phyloP scores from a whole-genome alignment of 225 moss, liverwort and hornwort species.

The Pseudisothecium myosuroides region DNA sequence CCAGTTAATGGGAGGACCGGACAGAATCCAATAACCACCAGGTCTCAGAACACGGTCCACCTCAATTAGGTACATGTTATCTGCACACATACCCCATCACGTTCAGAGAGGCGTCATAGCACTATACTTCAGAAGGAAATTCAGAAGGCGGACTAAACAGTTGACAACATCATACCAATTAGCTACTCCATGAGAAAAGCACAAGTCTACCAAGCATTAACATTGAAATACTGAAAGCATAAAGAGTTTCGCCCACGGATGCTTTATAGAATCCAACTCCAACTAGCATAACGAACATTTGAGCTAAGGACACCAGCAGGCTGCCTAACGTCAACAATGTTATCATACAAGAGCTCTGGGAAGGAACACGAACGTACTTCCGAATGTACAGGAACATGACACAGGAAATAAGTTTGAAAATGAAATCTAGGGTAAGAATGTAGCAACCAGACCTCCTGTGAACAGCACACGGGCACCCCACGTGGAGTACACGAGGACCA shows the following conservation, averaged over 20 bases:
- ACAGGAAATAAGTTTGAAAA: background rate
- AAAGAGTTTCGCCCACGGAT: background rate
- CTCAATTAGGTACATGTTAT: slow-evolving; percentile 63
- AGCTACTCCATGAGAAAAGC: background rate
- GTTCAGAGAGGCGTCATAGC: background rate
- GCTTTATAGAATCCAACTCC: background rate
- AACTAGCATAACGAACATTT: background rate
- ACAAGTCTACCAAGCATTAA: background rate
- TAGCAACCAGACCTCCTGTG: background rate
- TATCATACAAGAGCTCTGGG: background rate
- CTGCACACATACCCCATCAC: slow-evolving; percentile 10
- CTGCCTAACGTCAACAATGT: background rate
- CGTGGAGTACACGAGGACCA: background rate
- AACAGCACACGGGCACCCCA: background rate
- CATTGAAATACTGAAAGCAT: background rate
- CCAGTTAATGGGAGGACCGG: slow-evolving; percentile 90
- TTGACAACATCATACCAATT: background rate
- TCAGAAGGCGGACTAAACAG: background rate
- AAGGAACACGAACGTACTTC: background rate
- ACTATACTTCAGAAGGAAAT: background rate
- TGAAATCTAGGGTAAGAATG: background rate
- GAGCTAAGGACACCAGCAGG: background rate
- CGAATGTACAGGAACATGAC: background rate
- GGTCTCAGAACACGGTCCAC: slow-evolving; percentile 83
- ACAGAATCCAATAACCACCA: slow-evolving; percentile 86